Conservation (phyloP, 192 early-diverging fungal species). For the Coemansia sp. region DNA sequence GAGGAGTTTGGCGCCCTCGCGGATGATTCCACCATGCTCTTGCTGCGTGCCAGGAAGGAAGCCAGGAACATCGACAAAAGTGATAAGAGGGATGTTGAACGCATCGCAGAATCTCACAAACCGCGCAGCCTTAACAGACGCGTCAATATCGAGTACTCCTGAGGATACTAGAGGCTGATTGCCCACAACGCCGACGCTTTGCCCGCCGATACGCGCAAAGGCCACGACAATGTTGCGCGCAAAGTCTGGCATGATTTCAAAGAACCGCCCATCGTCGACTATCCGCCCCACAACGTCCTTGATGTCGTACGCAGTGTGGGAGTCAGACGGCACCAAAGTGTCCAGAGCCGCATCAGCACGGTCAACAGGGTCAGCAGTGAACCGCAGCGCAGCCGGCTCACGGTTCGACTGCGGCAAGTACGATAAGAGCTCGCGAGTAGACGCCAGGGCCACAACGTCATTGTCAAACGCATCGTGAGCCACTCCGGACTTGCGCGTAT, state of each 20-base stretch:
- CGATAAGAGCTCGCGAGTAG: constrained; percentile 80
- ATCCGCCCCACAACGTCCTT: constrained; percentile 81
- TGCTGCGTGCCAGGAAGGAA: constrained; percentile 93
- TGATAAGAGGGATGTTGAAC: constrained; percentile 91
- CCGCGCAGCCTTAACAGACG: constrained; percentile 91
- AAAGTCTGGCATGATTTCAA: constrained; percentile 89
- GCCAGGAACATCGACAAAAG: constrained; percentile 95
- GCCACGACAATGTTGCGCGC: constrained; percentile 93
- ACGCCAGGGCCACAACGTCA: constrained; percentile 82
- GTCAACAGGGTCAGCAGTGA: constrained; percentile 62
- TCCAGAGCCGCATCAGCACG: constrained; percentile 79
- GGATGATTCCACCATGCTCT: constrained; percentile 95
- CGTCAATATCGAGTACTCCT: constrained; percentile 93
- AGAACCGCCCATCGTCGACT: constrained; percentile 82
- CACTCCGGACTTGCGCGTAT: constrained; percentile 90
- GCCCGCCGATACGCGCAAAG: constrained; percentile 82
- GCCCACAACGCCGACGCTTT: constrained; percentile 84
- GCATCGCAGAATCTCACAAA: constrained; percentile 97
- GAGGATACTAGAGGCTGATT: constrained; percentile 96
- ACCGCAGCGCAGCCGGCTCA: constrained; percentile 61
- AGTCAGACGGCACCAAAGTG: constrained; percentile 85
- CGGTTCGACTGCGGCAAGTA: constrained; percentile 86
- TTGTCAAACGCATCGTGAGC: constrained; percentile 92
- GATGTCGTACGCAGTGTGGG: constrained; percentile 93
- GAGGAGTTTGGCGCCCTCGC: constrained; percentile 93